A percentile compares a stretch with the other conserved stretches of the same genome.
Evolutionary conservation across 2,329 filamentous ascomycete genomes (phyloP).

Genomic region (Botrytis cinerea): DNA sequence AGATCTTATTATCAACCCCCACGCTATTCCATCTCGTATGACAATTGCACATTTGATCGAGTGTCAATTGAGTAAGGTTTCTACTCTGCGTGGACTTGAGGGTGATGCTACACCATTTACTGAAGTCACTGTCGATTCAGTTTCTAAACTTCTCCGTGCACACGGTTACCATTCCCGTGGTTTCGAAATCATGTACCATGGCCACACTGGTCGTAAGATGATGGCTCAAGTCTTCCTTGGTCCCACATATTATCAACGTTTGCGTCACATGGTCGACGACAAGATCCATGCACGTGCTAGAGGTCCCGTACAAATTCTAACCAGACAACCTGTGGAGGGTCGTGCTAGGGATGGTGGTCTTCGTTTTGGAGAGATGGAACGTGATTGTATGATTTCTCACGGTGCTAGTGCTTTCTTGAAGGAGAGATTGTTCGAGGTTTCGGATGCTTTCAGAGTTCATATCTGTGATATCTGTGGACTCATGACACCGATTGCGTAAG

Average conservation of each 20-base stretch:
- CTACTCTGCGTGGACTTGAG: conserved; percentile 88
- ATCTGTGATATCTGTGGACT: conserved; percentile 98
- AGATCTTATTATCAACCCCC: conserved; percentile 97
- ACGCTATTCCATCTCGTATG: conserved; percentile 99
- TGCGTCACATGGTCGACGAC: conserved; percentile 99
- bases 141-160: conserved; percentile 81
- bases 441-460: conserved; percentile 96
- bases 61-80: conserved; percentile 95
- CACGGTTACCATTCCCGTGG: conserved; percentile 96
- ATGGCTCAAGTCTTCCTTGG: conserved; percentile 95
- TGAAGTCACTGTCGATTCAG: conserved; percentile 91
- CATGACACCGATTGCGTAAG: conserved; percentile 99
- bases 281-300: conserved; percentile 99
- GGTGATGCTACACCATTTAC: conserved; percentile 98
- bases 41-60: conserved; percentile 99
- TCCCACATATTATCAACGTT: conserved; percentile 97
- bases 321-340: conserved; percentile 95
- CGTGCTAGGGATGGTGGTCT: conserved; percentile 96
- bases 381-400: conserved; percentile 99
- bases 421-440: conserved; percentile 95
- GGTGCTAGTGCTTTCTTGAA: conserved; percentile 96
- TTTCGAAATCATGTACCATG: conserved; percentile 98
- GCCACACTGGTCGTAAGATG: conserved; percentile 92
- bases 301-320: conserved; percentile 95
- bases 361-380: conserved; percentile 99